Evolutionary conservation across 352 stramenopile genomes (phyloP).

Genomic region (Globisporangium lucens): DNA sequence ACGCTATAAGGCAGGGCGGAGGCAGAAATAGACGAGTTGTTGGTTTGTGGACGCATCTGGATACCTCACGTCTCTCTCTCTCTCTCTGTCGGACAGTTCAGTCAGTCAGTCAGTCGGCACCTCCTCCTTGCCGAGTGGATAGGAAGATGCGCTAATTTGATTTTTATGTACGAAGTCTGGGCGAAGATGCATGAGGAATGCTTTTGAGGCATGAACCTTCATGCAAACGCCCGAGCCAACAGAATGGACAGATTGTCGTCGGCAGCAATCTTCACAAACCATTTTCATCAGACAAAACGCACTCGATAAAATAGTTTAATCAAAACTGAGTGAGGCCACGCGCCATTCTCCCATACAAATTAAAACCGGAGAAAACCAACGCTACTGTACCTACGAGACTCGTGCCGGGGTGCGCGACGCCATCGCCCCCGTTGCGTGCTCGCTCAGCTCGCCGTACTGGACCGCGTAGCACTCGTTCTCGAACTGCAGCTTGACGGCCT

Average conservation of each 20-base stretch:
- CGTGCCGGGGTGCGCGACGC: constrained; percentile 4
- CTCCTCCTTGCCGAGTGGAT: background rate
- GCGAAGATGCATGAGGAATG: background rate
- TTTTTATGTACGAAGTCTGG: constrained; percentile 5
- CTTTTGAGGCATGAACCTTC: background rate
- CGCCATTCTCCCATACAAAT: background rate
- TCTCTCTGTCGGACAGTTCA: background rate
- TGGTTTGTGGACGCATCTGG: background rate
- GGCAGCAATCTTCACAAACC: background rate
- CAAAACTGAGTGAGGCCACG: background rate
- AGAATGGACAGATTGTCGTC: background rate
- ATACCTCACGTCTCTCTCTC: background rate
- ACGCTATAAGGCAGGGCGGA: background rate
- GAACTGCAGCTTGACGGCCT: constrained; percentile 71
- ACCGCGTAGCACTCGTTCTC: constrained; percentile 62
- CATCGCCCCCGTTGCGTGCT: constrained; percentile 8
- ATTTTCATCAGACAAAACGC: background rate
- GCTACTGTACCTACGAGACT: constrained; percentile 5
- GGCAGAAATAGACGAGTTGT: background rate
- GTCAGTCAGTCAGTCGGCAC: background rate
- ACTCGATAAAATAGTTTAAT: constrained; percentile 10
- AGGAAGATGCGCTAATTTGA: background rate
- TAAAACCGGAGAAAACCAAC: background rate
- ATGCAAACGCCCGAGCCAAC: background rate
- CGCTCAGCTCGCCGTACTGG: constrained; percentile 31